These are phyloP conservation scores for Trametes elegans DNA, from an alignment of 768 basidiomycete species.

Conservation along the genomic window DNA sequence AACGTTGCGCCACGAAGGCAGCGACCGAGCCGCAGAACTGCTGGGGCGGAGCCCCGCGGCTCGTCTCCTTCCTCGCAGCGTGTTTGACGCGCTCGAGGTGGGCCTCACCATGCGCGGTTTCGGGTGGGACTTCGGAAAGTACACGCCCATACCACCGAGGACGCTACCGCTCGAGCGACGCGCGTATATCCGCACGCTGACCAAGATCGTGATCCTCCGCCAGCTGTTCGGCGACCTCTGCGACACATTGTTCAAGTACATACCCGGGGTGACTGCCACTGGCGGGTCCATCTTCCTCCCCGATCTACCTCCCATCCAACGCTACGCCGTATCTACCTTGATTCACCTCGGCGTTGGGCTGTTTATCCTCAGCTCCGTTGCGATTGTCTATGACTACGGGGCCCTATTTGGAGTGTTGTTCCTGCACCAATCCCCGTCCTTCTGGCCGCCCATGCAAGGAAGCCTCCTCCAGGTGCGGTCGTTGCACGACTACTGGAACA, in stretches of 20 bases:
- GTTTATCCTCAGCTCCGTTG: constrained; percentile 62
- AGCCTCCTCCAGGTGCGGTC: too few species aligned
- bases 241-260: constrained; percentile 61
- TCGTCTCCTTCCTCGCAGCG: constrained; percentile 4
- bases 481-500: too few species aligned
- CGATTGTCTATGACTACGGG: constrained; percentile 62
- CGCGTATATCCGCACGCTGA: constrained; percentile 45
- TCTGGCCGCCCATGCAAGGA: too few species aligned
- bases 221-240: constrained; percentile 59
- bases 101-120: constrained; percentile 59
- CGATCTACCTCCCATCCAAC: constrained; percentile 45
- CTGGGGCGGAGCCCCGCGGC: constrained; percentile 3
- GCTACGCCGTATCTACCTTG: constrained; percentile 61
- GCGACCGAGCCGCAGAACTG: neutral
- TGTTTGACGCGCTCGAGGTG: constrained; percentile 64
- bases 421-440: too few species aligned
- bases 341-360: constrained; percentile 64
- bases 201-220: constrained; percentile 40
- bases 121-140: constrained; percentile 66
- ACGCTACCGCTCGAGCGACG: constrained; percentile 49
- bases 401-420: too few species aligned
- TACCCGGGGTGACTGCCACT: constrained; percentile 58
- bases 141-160: constrained; percentile 50
- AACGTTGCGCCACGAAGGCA: neutral
- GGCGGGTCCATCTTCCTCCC: constrained; percentile 73